Evolutionary conservation across 805 yeast species (phyloP), one percentile per base, ranked within the genome.

Genomic region (Saturnispora dispora): DNA sequence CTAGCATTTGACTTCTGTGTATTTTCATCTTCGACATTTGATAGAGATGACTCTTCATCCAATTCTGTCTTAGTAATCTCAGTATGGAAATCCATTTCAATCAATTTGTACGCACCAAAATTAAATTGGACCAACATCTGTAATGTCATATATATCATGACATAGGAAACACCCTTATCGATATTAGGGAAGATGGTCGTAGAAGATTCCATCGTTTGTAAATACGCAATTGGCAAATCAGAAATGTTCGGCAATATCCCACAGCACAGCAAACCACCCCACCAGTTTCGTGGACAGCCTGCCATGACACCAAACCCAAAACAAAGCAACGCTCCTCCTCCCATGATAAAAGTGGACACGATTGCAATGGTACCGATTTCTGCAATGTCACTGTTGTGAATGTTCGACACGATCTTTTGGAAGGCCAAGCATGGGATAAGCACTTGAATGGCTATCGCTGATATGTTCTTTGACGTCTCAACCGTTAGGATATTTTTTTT

Each of bases 171-270:
- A 15, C 96, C 97, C 57, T 76, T 75, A 49, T 78, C 74, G 28
- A 88, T 87, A 17, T 71, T 59, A 0, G 82, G 70, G 59, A 90
- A 84, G 5, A 75, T 69, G 6, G 46, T 25, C 1, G 78, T 70
- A 0, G 88, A 82, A 15, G 78, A 73, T 22, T 85, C 82, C 62
- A 88, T 69, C 1, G 93, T 83, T 58, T 83, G 88, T 32, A 82
- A 64, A 58, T 88, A 88, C 0, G 96, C 95, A 59, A 88, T 85
- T 0, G 96, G 96, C 51, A 88, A 71, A 68, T 88, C 96, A 15
- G 88, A 78, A 43, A 83, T 81, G 61, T 88, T 88, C 39, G 89
- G 89, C 59, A 87, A 79, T 32, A 85, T 69, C 0, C 91, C 88
- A 13, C 85, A 87, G 18, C 82, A 75, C 4, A 84, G 56, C 10